phyloP scores from a whole-genome alignment of 2,329 filamentous ascomycete species.

The Paramyrothecium roridum region DNA sequence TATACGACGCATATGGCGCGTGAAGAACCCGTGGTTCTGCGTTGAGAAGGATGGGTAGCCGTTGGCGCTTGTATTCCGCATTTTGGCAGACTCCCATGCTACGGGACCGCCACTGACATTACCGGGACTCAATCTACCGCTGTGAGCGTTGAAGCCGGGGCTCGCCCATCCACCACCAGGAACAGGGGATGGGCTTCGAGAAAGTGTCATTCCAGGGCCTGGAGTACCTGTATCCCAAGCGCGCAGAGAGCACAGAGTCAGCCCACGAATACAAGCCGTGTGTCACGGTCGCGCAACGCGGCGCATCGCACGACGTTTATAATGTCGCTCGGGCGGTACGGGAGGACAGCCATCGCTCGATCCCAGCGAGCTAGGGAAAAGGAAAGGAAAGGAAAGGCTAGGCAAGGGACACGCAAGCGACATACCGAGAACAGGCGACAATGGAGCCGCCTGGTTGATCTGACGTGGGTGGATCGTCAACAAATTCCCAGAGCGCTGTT shows the following conservation, averaged over 20 bases:
- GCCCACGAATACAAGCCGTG: constrained; percentile 7
- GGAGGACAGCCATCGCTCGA: constrained; percentile 4
- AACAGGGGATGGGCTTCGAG: constrained; percentile 81
- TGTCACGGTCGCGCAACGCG: not conserved
- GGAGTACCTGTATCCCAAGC: constrained; percentile 45
- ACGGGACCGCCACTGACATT: constrained; percentile 54
- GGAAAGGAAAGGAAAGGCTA: not conserved
- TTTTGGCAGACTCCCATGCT: constrained; percentile 81
- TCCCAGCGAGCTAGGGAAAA: not conserved
- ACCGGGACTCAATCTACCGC: constrained; percentile 58
- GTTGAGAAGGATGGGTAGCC: constrained; percentile 78
- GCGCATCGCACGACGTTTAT: not conserved
- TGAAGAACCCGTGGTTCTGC: constrained; percentile 83
- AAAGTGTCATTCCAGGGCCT: constrained; percentile 70
- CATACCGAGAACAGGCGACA: constrained; percentile 58
- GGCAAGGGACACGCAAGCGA: constrained; percentile 12
- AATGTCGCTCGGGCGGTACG: constrained; percentile 5
- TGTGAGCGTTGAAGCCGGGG: constrained; percentile 53
- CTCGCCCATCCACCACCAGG: constrained; percentile 84
- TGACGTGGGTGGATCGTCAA: constrained; percentile 26
- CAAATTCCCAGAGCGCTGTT: constrained; percentile 24
- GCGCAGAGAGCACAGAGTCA: constrained; percentile 20
- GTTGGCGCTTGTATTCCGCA: constrained; percentile 69
- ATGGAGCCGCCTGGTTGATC: constrained; percentile 22
- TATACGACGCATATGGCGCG: constrained; percentile 75